phyloP scores from a whole-genome alignment of 2,329 filamentous ascomycete species.

The Emmonsia crescens region DNA sequence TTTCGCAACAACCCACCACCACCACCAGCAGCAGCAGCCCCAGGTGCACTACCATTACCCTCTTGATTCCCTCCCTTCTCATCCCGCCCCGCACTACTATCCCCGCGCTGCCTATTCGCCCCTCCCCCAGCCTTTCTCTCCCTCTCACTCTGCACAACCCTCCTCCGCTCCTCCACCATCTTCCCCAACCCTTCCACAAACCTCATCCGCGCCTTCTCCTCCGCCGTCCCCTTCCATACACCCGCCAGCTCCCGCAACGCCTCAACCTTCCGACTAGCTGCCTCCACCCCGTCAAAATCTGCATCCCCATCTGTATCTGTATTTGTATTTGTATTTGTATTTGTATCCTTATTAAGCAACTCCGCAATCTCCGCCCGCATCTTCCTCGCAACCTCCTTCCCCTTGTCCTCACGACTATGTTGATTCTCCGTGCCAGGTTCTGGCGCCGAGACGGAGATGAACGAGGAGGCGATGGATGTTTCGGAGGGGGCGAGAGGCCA shows the following conservation, averaged over 20 bases:
- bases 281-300: conserved; percentile 52
- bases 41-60: background rate
- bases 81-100: background rate
- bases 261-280: conserved; percentile 62
- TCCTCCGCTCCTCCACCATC: conserved; percentile 65
- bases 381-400: conserved; percentile 63
- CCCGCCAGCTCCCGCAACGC: conserved; percentile 61
- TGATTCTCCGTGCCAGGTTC: conserved; percentile 56
- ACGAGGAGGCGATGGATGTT: conserved; percentile 68
- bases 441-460: conserved; percentile 81
- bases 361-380: conserved; percentile 59
- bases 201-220: conserved; percentile 72
- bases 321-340: background rate
- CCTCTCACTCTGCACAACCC: conserved; percentile 31
- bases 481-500: conserved; percentile 88
- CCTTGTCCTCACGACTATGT: conserved; percentile 67
- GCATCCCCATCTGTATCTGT: no score
- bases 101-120: conserved; percentile 31
- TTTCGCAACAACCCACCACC: conserved; percentile 42
- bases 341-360: conserved; percentile 44
- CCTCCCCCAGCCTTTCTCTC: conserved; percentile 39
- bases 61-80: background rate
- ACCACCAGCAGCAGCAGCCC: conserved; percentile 14
- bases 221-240: conserved; percentile 94
- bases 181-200: conserved; percentile 75